Evolutionary conservation across 768 basidiomycete species (phyloP).

Genomic region (Udeniomyces megalosporus): DNA sequence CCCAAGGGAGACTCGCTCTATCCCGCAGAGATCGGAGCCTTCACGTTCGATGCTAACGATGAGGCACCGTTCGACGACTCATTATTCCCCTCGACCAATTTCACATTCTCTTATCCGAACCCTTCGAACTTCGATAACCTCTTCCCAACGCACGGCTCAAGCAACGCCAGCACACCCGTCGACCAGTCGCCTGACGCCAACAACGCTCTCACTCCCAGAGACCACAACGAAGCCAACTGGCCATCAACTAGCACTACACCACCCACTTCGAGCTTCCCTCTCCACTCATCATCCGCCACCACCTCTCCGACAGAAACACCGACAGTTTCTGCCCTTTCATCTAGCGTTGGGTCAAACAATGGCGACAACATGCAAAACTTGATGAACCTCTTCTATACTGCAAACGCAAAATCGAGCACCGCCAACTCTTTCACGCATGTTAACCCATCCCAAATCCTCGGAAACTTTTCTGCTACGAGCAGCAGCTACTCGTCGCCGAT

Average conservation of each 20-base stretch:
- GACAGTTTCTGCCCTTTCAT: neutral
- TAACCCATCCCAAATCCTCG: constrained; percentile 75
- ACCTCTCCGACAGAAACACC: neutral
- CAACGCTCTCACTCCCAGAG: too few relatives aligned
- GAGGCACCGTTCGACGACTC: neutral
- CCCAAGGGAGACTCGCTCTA: constrained; percentile 12
- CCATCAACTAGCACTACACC: too few relatives aligned
- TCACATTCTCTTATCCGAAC: constrained; percentile 29
- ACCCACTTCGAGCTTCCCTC: too few relatives aligned
- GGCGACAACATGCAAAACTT: constrained; percentile 28
- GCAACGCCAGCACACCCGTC: too few relatives aligned
- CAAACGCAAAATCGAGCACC: constrained; percentile 18
- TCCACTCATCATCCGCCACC: neutral
- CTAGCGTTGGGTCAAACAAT: constrained; percentile 1
- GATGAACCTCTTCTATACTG: constrained; percentile 29
- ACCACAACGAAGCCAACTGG: too few relatives aligned
- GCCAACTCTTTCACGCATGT: constrained; percentile 35
- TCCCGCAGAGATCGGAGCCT: constrained; percentile 1
- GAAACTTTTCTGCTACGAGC: neutral
- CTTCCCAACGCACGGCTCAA: constrained; percentile 15
- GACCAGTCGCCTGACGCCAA: too few relatives aligned
- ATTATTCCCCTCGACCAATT: constrained; percentile 25
- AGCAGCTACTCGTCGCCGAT: constrained; percentile 6
- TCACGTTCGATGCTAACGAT: neutral
- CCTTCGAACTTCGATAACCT: constrained; percentile 24